Percentiles rank a stretch among this genome's conserved stretches.
Evolutionary conservation across 148 eudicot genomes (phyloP).

Genomic region (Diospyros kaki): DNA sequence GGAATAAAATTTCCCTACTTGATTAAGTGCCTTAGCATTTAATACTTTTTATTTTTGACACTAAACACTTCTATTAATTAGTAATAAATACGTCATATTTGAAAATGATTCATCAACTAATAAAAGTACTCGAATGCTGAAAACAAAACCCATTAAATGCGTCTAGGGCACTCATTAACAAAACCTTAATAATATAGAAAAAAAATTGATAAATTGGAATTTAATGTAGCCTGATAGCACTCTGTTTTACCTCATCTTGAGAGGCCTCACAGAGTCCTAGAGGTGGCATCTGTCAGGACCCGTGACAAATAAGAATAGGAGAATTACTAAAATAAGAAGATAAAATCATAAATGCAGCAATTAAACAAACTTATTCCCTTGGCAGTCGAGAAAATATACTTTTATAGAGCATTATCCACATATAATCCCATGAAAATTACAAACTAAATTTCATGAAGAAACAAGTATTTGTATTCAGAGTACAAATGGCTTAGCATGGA

Average conservation of each 20-base stretch:
- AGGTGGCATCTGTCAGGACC: not conserved
- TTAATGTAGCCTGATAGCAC: too few species aligned
- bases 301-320: not conserved
- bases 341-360: not conserved
- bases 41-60: too few species aligned
- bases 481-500: not conserved
- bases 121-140: too few species aligned
- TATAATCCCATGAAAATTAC: not conserved
- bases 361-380: not conserved
- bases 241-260: too few species aligned
- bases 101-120: too few species aligned
- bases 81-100: too few species aligned
- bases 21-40: too few species aligned
- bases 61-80: too few species aligned
- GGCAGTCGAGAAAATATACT: not conserved
- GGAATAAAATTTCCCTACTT: too few species aligned
- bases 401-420: not conserved
- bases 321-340: not conserved
- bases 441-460: not conserved
- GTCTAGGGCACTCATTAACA: not conserved
- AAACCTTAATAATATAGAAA: not conserved
- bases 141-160: too few species aligned
- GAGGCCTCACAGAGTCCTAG: not conserved
- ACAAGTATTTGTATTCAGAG: not conserved
- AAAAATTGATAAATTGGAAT: too few species aligned